These are phyloP conservation scores for Leishmania turanica DNA, from an alignment of 208 protist species.

Conservation along the genomic window DNA sequence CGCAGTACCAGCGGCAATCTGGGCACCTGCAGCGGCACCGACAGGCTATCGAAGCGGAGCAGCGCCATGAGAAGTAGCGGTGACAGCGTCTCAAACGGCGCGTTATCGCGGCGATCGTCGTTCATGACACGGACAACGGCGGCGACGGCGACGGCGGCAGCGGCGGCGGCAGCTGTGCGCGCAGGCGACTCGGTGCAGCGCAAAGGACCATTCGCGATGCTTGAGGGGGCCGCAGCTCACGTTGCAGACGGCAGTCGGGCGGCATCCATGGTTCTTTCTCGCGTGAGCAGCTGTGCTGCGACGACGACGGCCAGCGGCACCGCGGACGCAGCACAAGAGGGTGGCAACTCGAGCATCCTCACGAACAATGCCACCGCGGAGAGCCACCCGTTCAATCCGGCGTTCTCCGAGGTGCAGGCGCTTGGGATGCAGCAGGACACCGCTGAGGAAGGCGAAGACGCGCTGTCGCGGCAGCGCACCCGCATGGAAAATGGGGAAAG, in stretches of 20 bases:
- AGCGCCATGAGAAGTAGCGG: background rate
- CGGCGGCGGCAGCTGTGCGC: background rate
- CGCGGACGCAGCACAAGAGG: background rate
- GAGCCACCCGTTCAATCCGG: background rate
- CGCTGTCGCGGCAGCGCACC: background rate
- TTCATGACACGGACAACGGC: background rate
- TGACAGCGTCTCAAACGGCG: background rate
- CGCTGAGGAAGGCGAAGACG: background rate
- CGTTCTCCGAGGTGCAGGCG: background rate
- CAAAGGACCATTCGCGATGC: background rate
- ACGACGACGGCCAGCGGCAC: background rate
- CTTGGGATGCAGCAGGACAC: background rate
- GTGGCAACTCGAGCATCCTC: background rate
- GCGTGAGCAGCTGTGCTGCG: slow-evolving; percentile 4
- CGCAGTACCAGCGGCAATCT: background rate
- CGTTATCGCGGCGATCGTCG: background rate
- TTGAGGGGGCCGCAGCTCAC: background rate
- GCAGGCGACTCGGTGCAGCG: background rate
- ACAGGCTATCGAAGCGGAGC: background rate
- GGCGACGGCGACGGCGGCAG: background rate
- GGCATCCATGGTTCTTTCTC: background rate
- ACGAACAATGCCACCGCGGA: background rate
- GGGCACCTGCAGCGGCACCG: background rate
- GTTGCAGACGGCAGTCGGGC: background rate
- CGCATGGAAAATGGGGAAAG: background rate